Conservation (phyloP, 768 basidiomycete genomes). For the Lyophyllum semitale region DNA sequence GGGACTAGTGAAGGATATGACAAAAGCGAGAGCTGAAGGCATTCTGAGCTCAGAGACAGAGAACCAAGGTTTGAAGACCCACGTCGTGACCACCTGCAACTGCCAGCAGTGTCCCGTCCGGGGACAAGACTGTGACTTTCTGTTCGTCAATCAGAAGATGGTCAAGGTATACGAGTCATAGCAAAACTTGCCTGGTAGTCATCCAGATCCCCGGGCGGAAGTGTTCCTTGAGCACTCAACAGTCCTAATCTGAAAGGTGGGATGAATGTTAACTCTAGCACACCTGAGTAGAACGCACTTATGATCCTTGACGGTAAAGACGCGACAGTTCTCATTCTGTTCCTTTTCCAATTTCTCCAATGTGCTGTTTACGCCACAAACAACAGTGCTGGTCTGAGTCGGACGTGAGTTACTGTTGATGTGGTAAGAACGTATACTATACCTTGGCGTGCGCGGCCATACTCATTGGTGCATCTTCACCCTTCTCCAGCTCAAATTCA, state of each 20-base stretch:
- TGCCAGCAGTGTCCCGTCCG: conserved; percentile 62
- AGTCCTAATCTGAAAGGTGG: conserved; percentile 50
- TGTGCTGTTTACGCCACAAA: conserved; percentile 88
- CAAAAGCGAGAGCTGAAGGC: conserved; percentile 61
- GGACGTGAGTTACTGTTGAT: conserved; percentile 2
- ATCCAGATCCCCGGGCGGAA: conserved; percentile 59
- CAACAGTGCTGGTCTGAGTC: conserved; percentile 50
- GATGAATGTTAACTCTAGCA: neutral
- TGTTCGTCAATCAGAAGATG: conserved; percentile 32
- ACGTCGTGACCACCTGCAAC: conserved; percentile 78
- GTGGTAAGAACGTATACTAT: conserved; percentile 15
- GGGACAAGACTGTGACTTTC: conserved; percentile 89
- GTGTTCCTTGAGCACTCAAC: conserved; percentile 58
- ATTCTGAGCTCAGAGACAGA: neutral
- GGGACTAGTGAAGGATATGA: conserved; percentile 60
- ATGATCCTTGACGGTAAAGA: conserved; percentile 58
- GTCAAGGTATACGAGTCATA: neutral
- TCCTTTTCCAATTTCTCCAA: conserved; percentile 60
- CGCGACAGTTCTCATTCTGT: conserved; percentile 84
- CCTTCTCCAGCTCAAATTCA: conserved; percentile 75
- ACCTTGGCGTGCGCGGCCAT: conserved; percentile 73
- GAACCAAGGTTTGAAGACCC: conserved; percentile 23
- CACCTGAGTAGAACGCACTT: conserved; percentile 44
- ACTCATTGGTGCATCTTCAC: conserved; percentile 97
- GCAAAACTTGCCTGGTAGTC: conserved; percentile 79